Evolutionary conservation across 2,329 filamentous ascomycete genomes (phyloP).

Genomic region (Pseudocercospora macadamiae): DNA sequence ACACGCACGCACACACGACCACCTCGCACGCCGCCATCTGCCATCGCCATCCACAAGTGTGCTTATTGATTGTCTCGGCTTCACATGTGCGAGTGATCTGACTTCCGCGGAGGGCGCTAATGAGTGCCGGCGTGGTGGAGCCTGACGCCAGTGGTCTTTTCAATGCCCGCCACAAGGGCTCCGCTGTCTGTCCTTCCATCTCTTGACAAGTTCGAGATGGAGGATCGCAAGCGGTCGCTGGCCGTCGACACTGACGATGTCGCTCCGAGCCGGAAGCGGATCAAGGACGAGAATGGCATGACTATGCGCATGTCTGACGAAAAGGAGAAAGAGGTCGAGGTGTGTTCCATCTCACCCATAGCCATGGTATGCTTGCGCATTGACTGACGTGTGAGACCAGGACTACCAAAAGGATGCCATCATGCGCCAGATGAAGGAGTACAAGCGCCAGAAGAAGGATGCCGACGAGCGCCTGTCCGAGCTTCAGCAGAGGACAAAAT

Average conservation of each 20-base stretch:
- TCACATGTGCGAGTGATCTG: constrained; percentile 1
- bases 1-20: constrained; percentile 8
- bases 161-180: constrained; percentile 35
- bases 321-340: constrained; percentile 73
- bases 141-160: constrained; percentile 17
- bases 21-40: not conserved
- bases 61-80: too few species aligned
- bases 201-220: constrained; percentile 87
- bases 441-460: constrained; percentile 84
- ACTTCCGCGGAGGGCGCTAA: constrained; percentile 14
- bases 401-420: constrained; percentile 95
- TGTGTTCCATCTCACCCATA: constrained; percentile 49
- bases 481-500: constrained; percentile 72
- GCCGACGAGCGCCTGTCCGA: constrained; percentile 81
- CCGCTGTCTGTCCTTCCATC: constrained; percentile 62
- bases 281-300: constrained; percentile 73
- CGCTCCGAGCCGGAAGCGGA: constrained; percentile 87
- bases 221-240: constrained; percentile 97
- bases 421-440: constrained; percentile 95
- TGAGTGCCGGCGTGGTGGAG: constrained; percentile 5
- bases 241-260: constrained; percentile 77
- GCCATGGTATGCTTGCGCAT: not conserved
- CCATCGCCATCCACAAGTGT: not conserved
- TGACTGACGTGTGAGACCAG: constrained; percentile 50
- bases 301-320: constrained; percentile 67